Evolutionary conservation across 2,329 filamentous ascomycete species (phyloP), one percentile per base, ranked within the genome.

Genomic region (Trichoderma koningiopsis): DNA sequence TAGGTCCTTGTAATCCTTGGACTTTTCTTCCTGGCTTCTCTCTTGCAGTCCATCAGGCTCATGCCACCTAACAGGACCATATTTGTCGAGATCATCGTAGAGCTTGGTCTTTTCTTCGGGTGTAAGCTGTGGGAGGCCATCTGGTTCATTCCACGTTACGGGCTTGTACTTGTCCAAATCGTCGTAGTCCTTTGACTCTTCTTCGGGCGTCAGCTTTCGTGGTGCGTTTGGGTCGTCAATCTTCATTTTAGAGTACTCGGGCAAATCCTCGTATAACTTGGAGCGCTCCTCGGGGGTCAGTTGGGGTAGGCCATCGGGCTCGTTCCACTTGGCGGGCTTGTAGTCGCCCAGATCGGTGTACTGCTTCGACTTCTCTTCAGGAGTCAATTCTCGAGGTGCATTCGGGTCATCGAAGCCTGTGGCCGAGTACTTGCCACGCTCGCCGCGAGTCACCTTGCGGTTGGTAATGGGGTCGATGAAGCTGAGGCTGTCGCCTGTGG

Each of bases 391-490:
- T 16, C 67, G 76, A 19, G 78, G 70, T 3, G 78, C 78, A 66
- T 81, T 77, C 1, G 80, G 79, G 65, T 81, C 78, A 37, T 83
- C 74, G 33, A 79, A 74, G 40, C 75, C 72, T 24, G 77, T 72
- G 0, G 81, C 78, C 24, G 77, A 76, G 73, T 83, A 83, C 65
- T 77, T 76, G 37, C 60, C 61, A 16, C 16, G 66, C 75, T 74
- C n/a, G 1, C 70, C 49, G 24, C 66, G 56, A 7, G 74, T 70
- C 4, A 86, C 80, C 70, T 83, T 86, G 40, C 86, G 83, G 71
- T 89, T 89, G 19, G 86, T 88, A 70, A 89, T 88, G 3, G 87
- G 87, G 68, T 89, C 87, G 55, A 89, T 88, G 27, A 72, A 69
- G 22, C 69, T 70, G 22, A 68, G 63, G 22, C 72, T 68, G 11